phyloP scores from a whole-genome alignment of 2,329 filamentous ascomycete species.

The Ilyonectria robusta region DNA sequence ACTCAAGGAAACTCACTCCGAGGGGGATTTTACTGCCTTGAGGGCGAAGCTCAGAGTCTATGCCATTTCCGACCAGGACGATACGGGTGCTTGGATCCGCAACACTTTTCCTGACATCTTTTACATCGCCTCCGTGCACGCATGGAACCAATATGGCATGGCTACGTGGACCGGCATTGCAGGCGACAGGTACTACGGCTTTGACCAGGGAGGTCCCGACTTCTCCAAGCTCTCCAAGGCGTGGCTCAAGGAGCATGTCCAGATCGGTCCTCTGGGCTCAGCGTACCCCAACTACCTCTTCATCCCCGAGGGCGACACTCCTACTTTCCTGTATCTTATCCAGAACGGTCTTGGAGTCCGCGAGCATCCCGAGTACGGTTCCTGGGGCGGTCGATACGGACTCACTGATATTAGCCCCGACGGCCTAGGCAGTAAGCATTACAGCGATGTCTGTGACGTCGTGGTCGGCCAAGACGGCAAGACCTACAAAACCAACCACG shows the following conservation, averaged over 20 bases:
- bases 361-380: constrained; percentile 62
- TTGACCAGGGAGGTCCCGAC: constrained; percentile 56
- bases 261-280: constrained; percentile 60
- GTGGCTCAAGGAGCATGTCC: constrained; percentile 68
- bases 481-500: constrained; percentile 48
- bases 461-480: constrained; percentile 48
- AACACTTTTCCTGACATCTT: constrained; percentile 67
- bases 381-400: constrained; percentile 65
- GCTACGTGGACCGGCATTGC: constrained; percentile 71
- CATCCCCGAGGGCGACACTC: constrained; percentile 68
- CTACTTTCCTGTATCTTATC: constrained; percentile 61
- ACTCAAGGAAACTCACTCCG: constrained; percentile 46
- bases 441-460: constrained; percentile 49
- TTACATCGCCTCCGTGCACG: constrained; percentile 70
- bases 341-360: constrained; percentile 55
- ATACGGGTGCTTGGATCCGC: constrained; percentile 70
- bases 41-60: constrained; percentile 64
- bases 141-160: constrained; percentile 67
- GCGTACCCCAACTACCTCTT: constrained; percentile 63
- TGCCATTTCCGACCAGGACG: constrained; percentile 72
- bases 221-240: constrained; percentile 61
- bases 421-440: constrained; percentile 43
- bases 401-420: constrained; percentile 48
- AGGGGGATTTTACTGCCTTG: constrained; percentile 53
- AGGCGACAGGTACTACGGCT: constrained; percentile 52